Base-by-base conservation (phyloP, 148 eudicot genomes). In the Camellia lanceoleosa region DNA sequence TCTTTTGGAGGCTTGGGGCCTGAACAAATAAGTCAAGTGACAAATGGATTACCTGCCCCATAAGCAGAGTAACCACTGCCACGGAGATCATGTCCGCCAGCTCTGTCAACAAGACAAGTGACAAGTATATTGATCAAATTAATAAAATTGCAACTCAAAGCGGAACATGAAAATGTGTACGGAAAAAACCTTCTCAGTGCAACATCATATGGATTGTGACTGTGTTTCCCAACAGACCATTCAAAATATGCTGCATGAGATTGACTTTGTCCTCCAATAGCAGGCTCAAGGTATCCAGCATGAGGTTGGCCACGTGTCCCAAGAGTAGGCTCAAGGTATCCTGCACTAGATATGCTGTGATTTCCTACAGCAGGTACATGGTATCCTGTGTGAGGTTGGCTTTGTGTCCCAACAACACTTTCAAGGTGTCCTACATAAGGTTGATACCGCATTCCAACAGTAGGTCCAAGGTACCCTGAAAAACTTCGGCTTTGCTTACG, bases 381-480 rank as follows among this genome's bases (percentile, higher is more conserved):
- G 54, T 83, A 83, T 44, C 14, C 74, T 41, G 72, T 60, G 49
- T 60, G 71, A 76, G 71, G 16, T 12, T 69, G 82, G 61, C 59
- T 58, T 64, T 79, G 73, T 23, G 64, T 42, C 46, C 59, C 71
- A 67, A 59, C 63, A 44, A 73, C 55, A 82, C 73, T 55, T 59
- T 55, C 55, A 13, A 18, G 71, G 74, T 71, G 54, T 38, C 84
- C 73, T 16, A 10, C 23, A 49, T 65, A 56, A 79, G 85, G 69
- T 65, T 41, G 80, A 79, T 71, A 79, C 55, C 18, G 85, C 75
- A 23, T 51, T 49, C 54, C 38, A 69, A 44, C 20, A 18, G 76
- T 55, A 75, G 82, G 77, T 51, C 79, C 79, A 75, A 60, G 12
- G 44, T 56, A 71, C 74, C 71, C 82, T 46, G 65, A 66, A 79